These are phyloP conservation scores for Aureobasidium vineae DNA, from an alignment of 2,329 filamentous ascomycete species.

Conservation along the genomic window DNA sequence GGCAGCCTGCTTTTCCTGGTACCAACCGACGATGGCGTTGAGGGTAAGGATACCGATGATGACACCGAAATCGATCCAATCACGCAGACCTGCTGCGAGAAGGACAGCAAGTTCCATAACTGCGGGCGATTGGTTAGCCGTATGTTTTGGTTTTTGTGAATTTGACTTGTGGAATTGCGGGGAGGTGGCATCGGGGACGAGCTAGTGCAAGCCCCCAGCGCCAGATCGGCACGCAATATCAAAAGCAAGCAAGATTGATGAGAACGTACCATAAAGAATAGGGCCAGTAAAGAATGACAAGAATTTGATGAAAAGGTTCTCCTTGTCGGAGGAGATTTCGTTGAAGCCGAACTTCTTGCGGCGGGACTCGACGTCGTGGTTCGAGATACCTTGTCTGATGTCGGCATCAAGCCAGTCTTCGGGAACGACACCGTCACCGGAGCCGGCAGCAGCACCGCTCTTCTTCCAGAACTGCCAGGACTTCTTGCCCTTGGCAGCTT, in stretches of 20 bases:
- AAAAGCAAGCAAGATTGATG: constrained; percentile 17
- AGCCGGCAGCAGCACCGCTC: constrained; percentile 36
- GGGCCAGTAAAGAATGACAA: constrained; percentile 72
- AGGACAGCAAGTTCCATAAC: constrained; percentile 76
- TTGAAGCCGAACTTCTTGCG: constrained; percentile 68
- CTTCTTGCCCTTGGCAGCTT: constrained; percentile 50
- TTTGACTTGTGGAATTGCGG: constrained; percentile 25
- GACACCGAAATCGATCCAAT: constrained; percentile 76
- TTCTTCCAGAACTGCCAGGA: constrained; percentile 59
- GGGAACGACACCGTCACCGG: constrained; percentile 50
- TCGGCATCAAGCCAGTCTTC: constrained; percentile 70
- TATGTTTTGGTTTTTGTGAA: constrained; percentile 22
- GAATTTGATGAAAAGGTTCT: constrained; percentile 73
- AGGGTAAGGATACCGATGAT: constrained; percentile 73
- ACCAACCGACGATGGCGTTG: constrained; percentile 75
- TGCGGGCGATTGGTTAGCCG: constrained; percentile 36
- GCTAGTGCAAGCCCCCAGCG: constrained; percentile 19
- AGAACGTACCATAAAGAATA: constrained; percentile 68
- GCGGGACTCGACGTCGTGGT: constrained; percentile 60
- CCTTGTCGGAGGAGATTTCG: constrained; percentile 70
- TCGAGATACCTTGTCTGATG: constrained; percentile 62
- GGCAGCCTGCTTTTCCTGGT: constrained; percentile 77
- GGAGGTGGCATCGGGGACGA: neutral
- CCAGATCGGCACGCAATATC: constrained; percentile 19
- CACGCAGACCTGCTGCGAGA: constrained; percentile 69